phyloP scores from a whole-genome alignment of 2,329 filamentous ascomycete species.

The Aspergillus persii region DNA sequence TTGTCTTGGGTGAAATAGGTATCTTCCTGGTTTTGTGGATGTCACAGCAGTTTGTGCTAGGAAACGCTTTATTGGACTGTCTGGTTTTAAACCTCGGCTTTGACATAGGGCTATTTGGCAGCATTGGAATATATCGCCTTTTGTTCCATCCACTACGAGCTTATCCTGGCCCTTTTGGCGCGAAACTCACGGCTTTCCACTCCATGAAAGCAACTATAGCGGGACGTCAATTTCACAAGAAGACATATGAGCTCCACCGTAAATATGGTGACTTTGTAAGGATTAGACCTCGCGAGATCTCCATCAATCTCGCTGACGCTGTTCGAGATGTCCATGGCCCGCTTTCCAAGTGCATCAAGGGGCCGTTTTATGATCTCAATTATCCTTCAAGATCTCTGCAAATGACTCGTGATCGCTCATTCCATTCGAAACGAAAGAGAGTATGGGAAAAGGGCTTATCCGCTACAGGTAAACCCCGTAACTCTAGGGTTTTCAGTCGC shows the following conservation, averaged over 20 bases:
- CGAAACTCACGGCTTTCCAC: background rate
- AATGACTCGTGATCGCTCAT: slow-evolving; percentile 1
- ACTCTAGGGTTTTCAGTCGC: background rate
- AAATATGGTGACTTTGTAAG: slow-evolving; percentile 5
- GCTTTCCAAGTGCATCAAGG: slow-evolving; percentile 1
- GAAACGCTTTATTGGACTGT: background rate
- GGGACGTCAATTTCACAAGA: background rate
- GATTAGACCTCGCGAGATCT: slow-evolving; percentile 5
- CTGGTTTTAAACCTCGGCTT: background rate
- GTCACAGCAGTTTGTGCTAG: background rate
- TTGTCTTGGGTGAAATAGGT: background rate
- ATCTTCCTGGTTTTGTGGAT: background rate
- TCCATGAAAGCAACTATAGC: background rate
- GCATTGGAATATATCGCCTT: slow-evolving; percentile 6
- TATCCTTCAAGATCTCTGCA: background rate
- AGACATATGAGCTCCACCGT: slow-evolving; percentile 1
- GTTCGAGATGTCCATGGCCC: slow-evolving; percentile 4
- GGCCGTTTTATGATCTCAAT: slow-evolving; percentile 3
- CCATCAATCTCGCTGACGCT: slow-evolving; percentile 2
- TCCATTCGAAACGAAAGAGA: background rate
- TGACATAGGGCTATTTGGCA: background rate
- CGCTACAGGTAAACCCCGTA: background rate
- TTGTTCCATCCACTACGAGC: slow-evolving; percentile 14
- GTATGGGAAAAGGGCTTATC: slow-evolving; percentile 1
- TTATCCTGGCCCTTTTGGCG: slow-evolving; percentile 8